phyloP scores from a whole-genome alignment of 352 stramenopile species.

The Globisporangium viniferum region DNA sequence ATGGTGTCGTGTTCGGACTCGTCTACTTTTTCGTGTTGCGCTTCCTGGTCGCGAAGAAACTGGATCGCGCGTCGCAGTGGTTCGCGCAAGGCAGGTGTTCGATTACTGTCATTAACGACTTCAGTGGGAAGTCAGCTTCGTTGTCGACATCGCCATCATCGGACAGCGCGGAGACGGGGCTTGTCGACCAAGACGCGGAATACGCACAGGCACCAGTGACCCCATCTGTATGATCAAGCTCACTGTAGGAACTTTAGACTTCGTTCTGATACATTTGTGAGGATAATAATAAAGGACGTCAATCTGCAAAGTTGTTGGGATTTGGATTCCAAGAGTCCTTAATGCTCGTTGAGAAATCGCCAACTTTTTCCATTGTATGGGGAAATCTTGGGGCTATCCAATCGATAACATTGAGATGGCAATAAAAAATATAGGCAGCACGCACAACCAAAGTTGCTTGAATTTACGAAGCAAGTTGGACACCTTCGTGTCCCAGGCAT shows the following conservation, averaged over 20 bases:
- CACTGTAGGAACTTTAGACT: not conserved
- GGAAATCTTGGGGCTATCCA: no score
- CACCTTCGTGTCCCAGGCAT: no score
- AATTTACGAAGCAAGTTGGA: no score
- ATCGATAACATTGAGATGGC: no score
- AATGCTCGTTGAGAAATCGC: no score
- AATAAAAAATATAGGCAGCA: no score
- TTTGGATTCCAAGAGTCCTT: no score
- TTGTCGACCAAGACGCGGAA: not conserved
- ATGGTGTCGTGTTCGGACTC: conserved; percentile 37
- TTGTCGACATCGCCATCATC: not conserved
- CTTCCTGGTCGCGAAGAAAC: conserved; percentile 26
- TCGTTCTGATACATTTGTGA: not conserved
- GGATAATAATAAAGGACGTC: no score
- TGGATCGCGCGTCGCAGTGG: conserved; percentile 7
- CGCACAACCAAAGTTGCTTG: no score
- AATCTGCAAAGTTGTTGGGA: no score
- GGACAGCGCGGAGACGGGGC: not conserved
- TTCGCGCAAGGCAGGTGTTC: not conserved
- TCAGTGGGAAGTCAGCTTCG: not conserved
- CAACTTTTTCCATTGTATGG: no score
- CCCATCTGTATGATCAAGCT: not conserved
- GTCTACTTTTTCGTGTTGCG: conserved; percentile 46
- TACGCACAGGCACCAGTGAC: not conserved
- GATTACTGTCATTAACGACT: not conserved